Base-by-base conservation (phyloP, 2,329 filamentous ascomycete species). In the Colletotrichum godetiae region DNA sequence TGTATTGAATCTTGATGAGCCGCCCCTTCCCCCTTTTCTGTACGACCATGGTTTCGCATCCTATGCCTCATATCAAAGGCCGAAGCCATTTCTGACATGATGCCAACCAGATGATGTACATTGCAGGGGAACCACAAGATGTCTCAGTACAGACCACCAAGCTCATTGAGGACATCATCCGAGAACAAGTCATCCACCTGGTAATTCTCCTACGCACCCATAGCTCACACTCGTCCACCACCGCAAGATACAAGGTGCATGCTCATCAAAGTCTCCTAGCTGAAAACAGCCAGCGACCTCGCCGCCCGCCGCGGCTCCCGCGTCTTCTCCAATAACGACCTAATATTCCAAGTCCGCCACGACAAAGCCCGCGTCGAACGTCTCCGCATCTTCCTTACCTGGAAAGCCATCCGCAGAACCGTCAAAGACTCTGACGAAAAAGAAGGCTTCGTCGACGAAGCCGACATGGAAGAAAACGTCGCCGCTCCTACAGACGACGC, bases 301-400 rank as follows among this genome's bases (percentile, higher is more conserved):
- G 76, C 77, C 19, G 52, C 55, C 46, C 77, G 75, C n/a, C 75
- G 77, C 13, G 75, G 77, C 24, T 66, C 74, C 12, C 61, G 75
- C 33, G 57, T 66, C 5, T 75, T 78, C 64, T 75, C 77, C 15
- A 74, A 70, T 22, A 68, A 75, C 63, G 77, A 78, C 68, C 33
- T 78, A 33, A 75, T 78, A 52, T 78, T 78, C 67, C 75, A 78
- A 22, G 49, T 78, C 19, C 75, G 77, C 13, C 76, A 78, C 66
- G 74, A 78, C 70, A 58, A 64, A 3, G 70, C 69, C 6, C 73
- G 77, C 5, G 63, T 78, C 55, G 76, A 74, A 15, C 73, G 77
- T 5, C 71, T 78, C 2, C 75, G 69, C 1, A 76, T 71, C 29
- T 77, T 77, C 42, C 73, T 78, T 37, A 73, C 72, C 5, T 78